Conservation (phyloP, 345 rosid species). For the Jatropha curcas region DNA sequence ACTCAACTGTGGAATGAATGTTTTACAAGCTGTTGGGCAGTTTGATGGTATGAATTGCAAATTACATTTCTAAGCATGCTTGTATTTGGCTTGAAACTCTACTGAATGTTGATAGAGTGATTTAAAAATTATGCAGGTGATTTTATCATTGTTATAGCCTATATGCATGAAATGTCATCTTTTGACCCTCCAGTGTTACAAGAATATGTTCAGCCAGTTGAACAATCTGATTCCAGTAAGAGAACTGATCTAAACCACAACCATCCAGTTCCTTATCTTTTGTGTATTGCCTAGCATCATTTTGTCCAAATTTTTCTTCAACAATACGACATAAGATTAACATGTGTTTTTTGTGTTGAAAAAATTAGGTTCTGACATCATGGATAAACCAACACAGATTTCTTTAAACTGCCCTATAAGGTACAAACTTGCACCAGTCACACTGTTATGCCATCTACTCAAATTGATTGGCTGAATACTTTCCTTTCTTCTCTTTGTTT, state of each 20-base stretch:
- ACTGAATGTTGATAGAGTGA: neutral
- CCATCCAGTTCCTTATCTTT: neutral
- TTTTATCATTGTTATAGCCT: constrained; percentile 15
- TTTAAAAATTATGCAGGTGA: constrained; percentile 5
- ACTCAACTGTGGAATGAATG: constrained; percentile 13
- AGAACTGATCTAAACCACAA: neutral
- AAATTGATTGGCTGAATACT: too few relatives aligned
- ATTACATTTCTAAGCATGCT: neutral
- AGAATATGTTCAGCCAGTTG: constrained; percentile 15
- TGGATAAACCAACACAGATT: constrained; percentile 9
- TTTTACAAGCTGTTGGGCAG: constrained; percentile 22
- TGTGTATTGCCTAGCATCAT: too few relatives aligned
- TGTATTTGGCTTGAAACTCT: neutral
- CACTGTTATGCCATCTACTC: too few relatives aligned
- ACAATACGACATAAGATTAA: neutral
- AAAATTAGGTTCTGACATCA: constrained; percentile 10
- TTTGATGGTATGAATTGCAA: constrained; percentile 15
- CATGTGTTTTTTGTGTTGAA: neutral
- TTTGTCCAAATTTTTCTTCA: neutral
- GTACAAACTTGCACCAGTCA: neutral
- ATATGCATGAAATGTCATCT: neutral
- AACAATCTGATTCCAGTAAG: constrained; percentile 12
- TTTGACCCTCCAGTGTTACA: constrained; percentile 10
- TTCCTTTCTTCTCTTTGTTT: too few relatives aligned
- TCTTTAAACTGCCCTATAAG: constrained; percentile 22